Percentiles rank a stretch among this genome's conserved stretches.
phyloP scores from a whole-genome alignment of 805 yeast species.

The Hanseniaspora meyeri region DNA sequence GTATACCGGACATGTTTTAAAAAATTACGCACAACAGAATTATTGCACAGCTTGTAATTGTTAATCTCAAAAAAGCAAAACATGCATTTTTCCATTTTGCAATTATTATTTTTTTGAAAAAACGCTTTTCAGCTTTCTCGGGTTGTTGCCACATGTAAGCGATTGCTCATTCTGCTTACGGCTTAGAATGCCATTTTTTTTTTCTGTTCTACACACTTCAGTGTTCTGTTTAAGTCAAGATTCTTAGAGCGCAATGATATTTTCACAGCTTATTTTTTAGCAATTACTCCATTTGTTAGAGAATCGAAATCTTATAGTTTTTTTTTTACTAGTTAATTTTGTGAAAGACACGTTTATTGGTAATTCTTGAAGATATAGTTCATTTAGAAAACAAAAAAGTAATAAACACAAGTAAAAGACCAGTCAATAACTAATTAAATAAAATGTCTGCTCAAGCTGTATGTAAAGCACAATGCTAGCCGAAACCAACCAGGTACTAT shows the following conservation, averaged over 20 bases:
- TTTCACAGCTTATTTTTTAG: background rate
- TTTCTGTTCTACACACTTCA: background rate
- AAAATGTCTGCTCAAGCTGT: conserved; percentile 15
- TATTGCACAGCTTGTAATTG: too few relatives aligned
- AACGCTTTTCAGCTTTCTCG: too few relatives aligned
- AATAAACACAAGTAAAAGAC: background rate
- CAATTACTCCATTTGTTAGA: background rate
- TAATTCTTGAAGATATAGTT: too few relatives aligned
- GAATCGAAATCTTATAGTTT: background rate
- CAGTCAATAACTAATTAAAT: conserved; percentile 12
- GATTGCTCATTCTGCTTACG: background rate
- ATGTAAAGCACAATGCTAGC: conserved; percentile 1
- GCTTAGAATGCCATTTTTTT: background rate
- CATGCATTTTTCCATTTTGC: too few relatives aligned
- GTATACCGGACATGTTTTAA: too few relatives aligned
- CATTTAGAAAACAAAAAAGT: background rate
- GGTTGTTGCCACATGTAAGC: too few relatives aligned
- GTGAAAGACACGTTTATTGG: background rate
- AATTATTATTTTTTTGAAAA: too few relatives aligned
- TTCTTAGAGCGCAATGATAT: background rate
- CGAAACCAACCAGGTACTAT: background rate
- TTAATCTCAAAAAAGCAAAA: too few relatives aligned
- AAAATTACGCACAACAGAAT: too few relatives aligned
- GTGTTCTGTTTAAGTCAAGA: background rate
- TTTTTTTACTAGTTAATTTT: background rate